phyloP scores from a whole-genome alignment of 345 rosid species.

The Erysimum cheiranthoides region DNA sequence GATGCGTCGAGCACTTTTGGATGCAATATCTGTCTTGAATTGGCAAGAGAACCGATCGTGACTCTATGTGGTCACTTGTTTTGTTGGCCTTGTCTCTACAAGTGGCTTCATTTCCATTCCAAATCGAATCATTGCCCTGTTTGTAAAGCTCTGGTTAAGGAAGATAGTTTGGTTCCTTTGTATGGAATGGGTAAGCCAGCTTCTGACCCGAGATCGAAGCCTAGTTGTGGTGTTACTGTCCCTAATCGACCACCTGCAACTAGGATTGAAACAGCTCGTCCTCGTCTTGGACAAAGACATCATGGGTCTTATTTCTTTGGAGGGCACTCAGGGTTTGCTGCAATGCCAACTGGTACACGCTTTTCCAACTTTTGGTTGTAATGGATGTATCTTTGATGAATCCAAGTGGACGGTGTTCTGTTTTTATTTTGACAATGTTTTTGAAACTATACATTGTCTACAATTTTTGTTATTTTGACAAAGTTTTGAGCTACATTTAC shows the following conservation, averaged over 20 bases:
- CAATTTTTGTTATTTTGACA: background rate
- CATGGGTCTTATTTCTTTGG: slow-evolving; percentile 26
- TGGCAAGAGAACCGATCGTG: slow-evolving; percentile 91
- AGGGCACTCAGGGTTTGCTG: slow-evolving; percentile 57
- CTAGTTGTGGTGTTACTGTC: slow-evolving; percentile 63
- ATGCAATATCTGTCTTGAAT: slow-evolving; percentile 94
- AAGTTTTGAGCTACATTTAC: slow-evolving; percentile 1
- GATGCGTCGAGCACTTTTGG: slow-evolving; percentile 65
- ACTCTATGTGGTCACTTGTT: slow-evolving; percentile 94
- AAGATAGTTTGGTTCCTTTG: slow-evolving; percentile 85
- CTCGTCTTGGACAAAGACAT: slow-evolving; percentile 42
- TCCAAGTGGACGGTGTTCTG: background rate
- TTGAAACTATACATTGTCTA: background rate
- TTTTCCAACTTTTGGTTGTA: slow-evolving; percentile 77
- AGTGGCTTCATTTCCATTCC: slow-evolving; percentile 83
- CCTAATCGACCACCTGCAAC: slow-evolving; percentile 89
- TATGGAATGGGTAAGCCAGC: slow-evolving; percentile 92
- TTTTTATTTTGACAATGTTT: background rate
- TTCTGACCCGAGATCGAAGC: slow-evolving; percentile 79
- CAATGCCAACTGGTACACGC: slow-evolving; percentile 62
- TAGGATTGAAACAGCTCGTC: slow-evolving; percentile 89
- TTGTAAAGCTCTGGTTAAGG: slow-evolving; percentile 82
- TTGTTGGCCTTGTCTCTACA: slow-evolving; percentile 98
- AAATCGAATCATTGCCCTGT: slow-evolving; percentile 70
- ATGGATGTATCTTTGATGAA: background rate